Evolutionary conservation across 2,329 filamentous ascomycete genomes (phyloP), one percentile per base, ranked within the genome.

Genomic region (Trichoderma pleuroti): DNA sequence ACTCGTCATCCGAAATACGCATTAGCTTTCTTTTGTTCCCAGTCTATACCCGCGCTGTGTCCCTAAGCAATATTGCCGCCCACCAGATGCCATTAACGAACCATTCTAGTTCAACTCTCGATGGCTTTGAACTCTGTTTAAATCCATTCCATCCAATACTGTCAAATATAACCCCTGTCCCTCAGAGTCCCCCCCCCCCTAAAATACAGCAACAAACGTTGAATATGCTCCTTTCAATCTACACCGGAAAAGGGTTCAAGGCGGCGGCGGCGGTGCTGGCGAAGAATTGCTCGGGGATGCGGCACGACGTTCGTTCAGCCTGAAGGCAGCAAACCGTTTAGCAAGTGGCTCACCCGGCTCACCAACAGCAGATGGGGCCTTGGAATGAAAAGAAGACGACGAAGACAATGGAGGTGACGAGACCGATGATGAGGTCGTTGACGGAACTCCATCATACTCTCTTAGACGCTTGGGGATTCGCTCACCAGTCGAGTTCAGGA

Each of bases 401-500:
- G 74, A 73, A 26, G 59, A 59, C 32, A 46, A 65, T 63, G 68
- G 18, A 72, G 74, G 74, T 70, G 76, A 75, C 69, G 77, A 74
- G 72, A 72, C 74, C 68, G 76, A 74, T 46, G 72, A 73, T 52
- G 63, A 49, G 36, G 73, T 72, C 63, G 75, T 74, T 71, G 75
- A 73, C 75, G 74, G 73, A 75, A 74, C 75, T 74, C 74, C 81
- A 78, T 79, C 80, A 77, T 78, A 77, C 75, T 81, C 80, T 78
- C 83, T 83, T 79, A 79, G 82, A 79, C 89, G 92, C 87, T 96
- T 97, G 82, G 90, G 91, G 88, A 91, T 89, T 89, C 91, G 91
- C 92, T 97, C 94, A 97, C 94, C 93, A 88, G 93, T 94, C 89
- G 94, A 92, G 90, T 96, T 90, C 84, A 98, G 88, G 81, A 99